These are phyloP conservation scores for Takashimella tepidaria DNA, from an alignment of 1,284 basidiomycete genomes.

Conservation along the genomic window DNA sequence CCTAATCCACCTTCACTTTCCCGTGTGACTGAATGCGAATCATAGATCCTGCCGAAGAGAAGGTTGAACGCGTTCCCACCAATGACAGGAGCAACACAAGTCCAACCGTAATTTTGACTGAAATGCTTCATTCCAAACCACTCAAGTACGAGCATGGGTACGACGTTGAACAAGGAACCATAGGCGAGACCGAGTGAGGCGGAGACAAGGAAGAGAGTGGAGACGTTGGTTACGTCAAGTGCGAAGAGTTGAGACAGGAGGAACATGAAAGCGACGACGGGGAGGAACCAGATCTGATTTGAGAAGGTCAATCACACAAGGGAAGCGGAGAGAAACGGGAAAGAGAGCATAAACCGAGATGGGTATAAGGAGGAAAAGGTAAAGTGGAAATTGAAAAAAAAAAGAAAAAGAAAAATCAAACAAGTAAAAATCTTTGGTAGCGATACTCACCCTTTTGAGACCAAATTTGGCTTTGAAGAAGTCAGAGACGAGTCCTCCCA, in stretches of 20 bases:
- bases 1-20: too few species aligned
- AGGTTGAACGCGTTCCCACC: conserved; percentile 81
- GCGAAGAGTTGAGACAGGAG: conserved; percentile 64
- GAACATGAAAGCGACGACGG: conserved; percentile 61
- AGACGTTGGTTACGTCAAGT: conserved; percentile 57
- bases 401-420: background rate
- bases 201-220: conserved; percentile 69
- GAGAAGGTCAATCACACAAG: too few species aligned
- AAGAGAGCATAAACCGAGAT: too few species aligned
- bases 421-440: background rate
- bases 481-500: conserved; percentile 76
- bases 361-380: too few species aligned
- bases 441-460: conserved; percentile 53
- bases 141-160: conserved; percentile 71
- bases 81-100: conserved; percentile 67
- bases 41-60: conserved; percentile 72
- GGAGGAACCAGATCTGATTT: conserved; percentile 58
- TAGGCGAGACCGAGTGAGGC: conserved; percentile 67
- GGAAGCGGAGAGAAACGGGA: too few species aligned
- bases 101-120: conserved; percentile 79
- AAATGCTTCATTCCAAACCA: conserved; percentile 70
- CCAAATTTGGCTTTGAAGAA: conserved; percentile 57
- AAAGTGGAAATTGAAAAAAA: too few species aligned
- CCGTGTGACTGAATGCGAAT: conserved; percentile 57
- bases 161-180: conserved; percentile 69